phyloP scores from a whole-genome alignment of 768 basidiomycete species.

The Agaricus subrufescens region DNA sequence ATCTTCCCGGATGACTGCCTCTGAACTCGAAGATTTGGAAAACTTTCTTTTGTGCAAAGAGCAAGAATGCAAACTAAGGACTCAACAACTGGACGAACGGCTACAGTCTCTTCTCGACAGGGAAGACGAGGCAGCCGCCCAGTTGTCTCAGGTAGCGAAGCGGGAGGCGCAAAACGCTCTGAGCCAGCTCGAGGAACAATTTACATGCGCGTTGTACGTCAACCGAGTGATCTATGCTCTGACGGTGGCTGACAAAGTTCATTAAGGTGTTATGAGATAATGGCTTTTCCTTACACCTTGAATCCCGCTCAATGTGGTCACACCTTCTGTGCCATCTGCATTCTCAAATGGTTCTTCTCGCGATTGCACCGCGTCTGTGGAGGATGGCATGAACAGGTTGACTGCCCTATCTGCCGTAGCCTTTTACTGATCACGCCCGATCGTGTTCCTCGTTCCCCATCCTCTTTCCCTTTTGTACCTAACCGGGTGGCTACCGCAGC shows the following conservation, averaged over 20 bases:
- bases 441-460: constrained; percentile 40
- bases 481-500: constrained; percentile 53
- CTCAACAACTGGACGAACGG: constrained; percentile 36
- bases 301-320: constrained; percentile 59
- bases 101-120: constrained; percentile 30
- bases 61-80: constrained; percentile 31
- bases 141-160: constrained; percentile 38
- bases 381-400: constrained; percentile 62
- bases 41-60: constrained; percentile 31
- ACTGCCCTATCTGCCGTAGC: constrained; percentile 65
- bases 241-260: constrained; percentile 1
- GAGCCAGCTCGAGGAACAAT: constrained; percentile 54
- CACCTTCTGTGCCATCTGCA: constrained; percentile 63
- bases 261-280: constrained; percentile 57
- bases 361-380: constrained; percentile 59
- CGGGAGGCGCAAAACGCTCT: constrained; percentile 39
- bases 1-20: constrained; percentile 34
- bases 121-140: constrained; percentile 35
- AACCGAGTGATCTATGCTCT: constrained; percentile 4
- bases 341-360: constrained; percentile 67
- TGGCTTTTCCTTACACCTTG: constrained; percentile 57
- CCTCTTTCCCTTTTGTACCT: constrained; percentile 59
- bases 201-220: constrained; percentile 59
- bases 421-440: constrained; percentile 48
- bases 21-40: constrained; percentile 35